Evolutionary conservation across 352 stramenopile genomes (phyloP).

Genomic region (Phytopythium kandeliae): DNA sequence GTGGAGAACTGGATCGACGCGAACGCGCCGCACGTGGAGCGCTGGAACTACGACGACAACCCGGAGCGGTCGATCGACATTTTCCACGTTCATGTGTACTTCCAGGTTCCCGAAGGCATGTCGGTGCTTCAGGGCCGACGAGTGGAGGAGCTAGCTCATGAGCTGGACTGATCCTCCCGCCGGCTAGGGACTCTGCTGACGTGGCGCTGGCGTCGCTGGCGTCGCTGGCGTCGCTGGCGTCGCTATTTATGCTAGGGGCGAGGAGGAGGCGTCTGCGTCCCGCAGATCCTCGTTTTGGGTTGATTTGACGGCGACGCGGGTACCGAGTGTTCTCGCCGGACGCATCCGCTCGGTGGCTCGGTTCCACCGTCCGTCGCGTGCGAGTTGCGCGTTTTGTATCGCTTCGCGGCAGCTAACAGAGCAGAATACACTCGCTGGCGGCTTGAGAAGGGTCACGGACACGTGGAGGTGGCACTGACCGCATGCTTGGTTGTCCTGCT

Average conservation of each 20-base stretch:
- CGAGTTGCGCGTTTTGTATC: too few species aligned
- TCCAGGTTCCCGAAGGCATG: conserved; percentile 53
- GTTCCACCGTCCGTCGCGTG: too few species aligned
- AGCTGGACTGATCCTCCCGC: conserved; percentile 60
- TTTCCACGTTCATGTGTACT: conserved; percentile 89
- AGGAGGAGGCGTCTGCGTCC: not conserved
- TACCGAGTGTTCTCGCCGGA: not conserved
- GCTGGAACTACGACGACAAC: conserved; percentile 89
- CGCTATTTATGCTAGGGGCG: conserved; percentile 1
- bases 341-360: not conserved
- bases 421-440: too few species aligned
- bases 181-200: too few species aligned
- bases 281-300: not conserved
- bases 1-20: conserved; percentile 86
- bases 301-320: not conserved
- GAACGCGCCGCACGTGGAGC: conserved; percentile 66
- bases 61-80: conserved; percentile 86
- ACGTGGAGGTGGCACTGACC: conserved; percentile 2
- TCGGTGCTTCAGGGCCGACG: conserved; percentile 56
- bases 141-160: conserved; percentile 66
- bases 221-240: not conserved
- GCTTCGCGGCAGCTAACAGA: too few species aligned
- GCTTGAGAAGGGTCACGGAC: not conserved
- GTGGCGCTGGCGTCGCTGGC: not conserved
- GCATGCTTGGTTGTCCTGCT: too few species aligned